Evolutionary conservation across 345 rosid species (phyloP), one percentile per base, ranked within the genome.

Genomic region (Salix brachista): DNA sequence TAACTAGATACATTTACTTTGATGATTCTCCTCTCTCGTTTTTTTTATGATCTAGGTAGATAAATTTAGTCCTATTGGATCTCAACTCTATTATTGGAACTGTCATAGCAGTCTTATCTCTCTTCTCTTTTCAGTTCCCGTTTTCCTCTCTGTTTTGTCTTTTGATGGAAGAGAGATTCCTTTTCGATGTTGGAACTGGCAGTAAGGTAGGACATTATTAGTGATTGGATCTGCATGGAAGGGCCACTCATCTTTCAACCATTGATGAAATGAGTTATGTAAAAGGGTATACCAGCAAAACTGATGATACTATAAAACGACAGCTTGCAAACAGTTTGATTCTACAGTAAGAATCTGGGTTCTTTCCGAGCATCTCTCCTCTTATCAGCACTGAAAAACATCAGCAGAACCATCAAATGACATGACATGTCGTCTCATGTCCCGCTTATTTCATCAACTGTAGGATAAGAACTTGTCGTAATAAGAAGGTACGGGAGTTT

Each of bases 81-180:
- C 89, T 87, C 83, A 80, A 74, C 72, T 75, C 81, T 79, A 77
- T 64, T 69, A 74, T 74, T 70, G 82, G 69, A 80, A 82, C 72
- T 67, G 79, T 70, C 79, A 78, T 78, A 18, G 23, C 44, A 50
- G 0, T 36, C 61, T 32, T 69, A 76, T 71, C 46, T 56, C 46
- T 56, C 28, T 32, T 50, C 44, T 61, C 71, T 71, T 78, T 72
- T 80, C 77, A 44, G 42, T 28, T n/a, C 48, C 48, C 77, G 82
- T 79, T 84, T 79, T 85, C 80, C 75, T 78, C 70, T 78, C 68
- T 77, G 73, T 81, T 87, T 78, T 85, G 78, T 77, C 76, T 80
- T 42, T 42, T 83, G 80, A 82, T 74, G 78, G 84, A 65, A 84
- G 81, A 86, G 85, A 88, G 90, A 89, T 86, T 88, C 90, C 87